Base-by-base conservation (phyloP, 1,284 basidiomycete genomes). In the Ustilago esculenta region DNA sequence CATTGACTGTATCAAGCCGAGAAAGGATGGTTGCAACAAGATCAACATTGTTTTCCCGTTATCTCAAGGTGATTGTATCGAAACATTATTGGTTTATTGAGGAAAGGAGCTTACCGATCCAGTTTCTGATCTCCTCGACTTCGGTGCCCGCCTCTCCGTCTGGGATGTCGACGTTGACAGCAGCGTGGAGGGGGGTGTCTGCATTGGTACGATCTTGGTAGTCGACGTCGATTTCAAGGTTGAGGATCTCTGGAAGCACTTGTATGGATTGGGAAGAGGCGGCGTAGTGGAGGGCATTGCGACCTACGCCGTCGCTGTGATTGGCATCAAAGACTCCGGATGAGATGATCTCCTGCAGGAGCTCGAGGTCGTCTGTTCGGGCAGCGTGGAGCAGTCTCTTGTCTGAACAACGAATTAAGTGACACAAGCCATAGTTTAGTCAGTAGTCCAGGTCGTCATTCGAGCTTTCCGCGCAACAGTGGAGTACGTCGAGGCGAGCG, bases 131-230 rank as follows among this genome's bases (percentile, higher is more conserved):
- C 35, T 89, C 88, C 6, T 84, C 84, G 56, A 92, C 86, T 64
- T 88, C 85, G 5, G 32, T 53, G 0, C 42, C 68, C 1, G 54
- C 57, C 14, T 49, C 53, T 1, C 56, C 56, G 11, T 61, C 49
- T 4, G 67, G 67, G 27, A 71, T 71, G 14, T 69, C 71, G 52
- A 90, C 83, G 56, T 84, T 82, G 15, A 91, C 85, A 1, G 92
- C 92, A 17, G 92, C 86, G 81, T 94, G 92, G 10, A 95, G 84
- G 1, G 92, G 92, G 0, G 92, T 94, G 32, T 89, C 88, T 9
- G 87, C 87, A 34, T 90, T 88, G 27, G 90, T 82, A 18, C 86
- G 85, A 81, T 94, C 94, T 74, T 88, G 85, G 17, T 88, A 86
- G 79, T 94, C 92, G 48, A 94, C 91, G 76, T 94, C 91, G 82